Percentiles rank a stretch among this genome's conserved stretches.
These are phyloP conservation scores for Starmerella lactis-condensi DNA, from an alignment of 805 yeast species.

Conservation along the genomic window DNA sequence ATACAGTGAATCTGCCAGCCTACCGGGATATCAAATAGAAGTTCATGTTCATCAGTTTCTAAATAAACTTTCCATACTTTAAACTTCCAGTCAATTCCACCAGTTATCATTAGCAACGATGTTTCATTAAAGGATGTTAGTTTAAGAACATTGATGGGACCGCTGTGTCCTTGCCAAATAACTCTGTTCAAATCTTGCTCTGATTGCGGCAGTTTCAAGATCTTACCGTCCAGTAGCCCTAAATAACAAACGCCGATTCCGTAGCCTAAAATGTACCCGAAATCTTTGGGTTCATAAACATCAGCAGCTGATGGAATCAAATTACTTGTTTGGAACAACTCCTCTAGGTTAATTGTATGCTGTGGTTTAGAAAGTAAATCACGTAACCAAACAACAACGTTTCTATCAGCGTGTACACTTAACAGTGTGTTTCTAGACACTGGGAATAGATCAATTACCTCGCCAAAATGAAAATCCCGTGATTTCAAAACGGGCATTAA, in stretches of 20 bases:
- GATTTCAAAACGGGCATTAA: conserved; percentile 21
- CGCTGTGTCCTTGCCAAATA: no score
- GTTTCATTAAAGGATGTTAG: no score
- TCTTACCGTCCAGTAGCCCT: conserved; percentile 9
- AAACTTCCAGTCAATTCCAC: conserved; percentile 12
- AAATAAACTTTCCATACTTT: conserved; percentile 9
- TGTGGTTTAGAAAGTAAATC: conserved; percentile 24
- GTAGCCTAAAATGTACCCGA: conserved; percentile 8
- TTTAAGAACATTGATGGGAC: no score
- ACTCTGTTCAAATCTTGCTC: no score
- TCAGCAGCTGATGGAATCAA: conserved; percentile 3
- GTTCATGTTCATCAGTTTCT: conserved; percentile 5
- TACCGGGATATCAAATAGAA: conserved; percentile 4
- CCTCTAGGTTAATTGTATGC: conserved; percentile 18
- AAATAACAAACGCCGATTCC: conserved; percentile 9
- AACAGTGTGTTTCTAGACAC: conserved; percentile 19
- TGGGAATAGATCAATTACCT: conserved; percentile 18
- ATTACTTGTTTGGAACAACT: conserved; percentile 3
- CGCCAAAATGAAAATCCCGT: conserved; percentile 21
- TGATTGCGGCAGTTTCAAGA: conserved; percentile 9
- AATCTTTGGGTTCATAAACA: conserved; percentile 8
- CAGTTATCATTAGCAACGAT: conserved; percentile 7
- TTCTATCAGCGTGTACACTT: conserved; percentile 25
- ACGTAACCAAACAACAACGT: conserved; percentile 24
- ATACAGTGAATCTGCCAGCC: no score